Base-by-base conservation (phyloP, 2,329 filamentous ascomycete genomes). In the Amauroascus niger region DNA sequence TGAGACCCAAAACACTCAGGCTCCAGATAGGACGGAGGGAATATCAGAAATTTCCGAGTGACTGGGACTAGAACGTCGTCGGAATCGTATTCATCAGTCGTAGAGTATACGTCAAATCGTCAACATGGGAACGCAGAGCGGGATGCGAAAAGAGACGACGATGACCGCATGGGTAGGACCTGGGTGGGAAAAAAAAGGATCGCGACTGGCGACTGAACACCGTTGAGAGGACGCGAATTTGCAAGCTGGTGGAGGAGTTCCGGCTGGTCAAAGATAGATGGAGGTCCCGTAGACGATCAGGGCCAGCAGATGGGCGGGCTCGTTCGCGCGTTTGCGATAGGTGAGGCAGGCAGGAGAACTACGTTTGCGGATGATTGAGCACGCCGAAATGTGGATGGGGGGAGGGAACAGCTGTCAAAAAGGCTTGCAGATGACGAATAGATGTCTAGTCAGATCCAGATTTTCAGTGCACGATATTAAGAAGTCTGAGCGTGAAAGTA, bases 21-120 rank as follows among this genome's bases (percentile, higher is more conserved):
- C 3, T 43, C 48, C 35, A 32, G 48, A 33, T 30, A 8, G 40
- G 16, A 13, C 4, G 20, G n/a, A 43, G 53, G 33, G 44, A 30
- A 35, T 54, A 52, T 30, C 49, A 57, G 46, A 61, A 67, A 43
- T 63, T 62, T 70, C 67, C 18, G 26, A 33, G n/a, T n/a, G 26
- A 22, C 37, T 40, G 37, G 14, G 37, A 41, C 33, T 48, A 49
- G 49, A 44, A 43, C 49, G 44, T 26, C 32, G 53, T 46, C 44
- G 53, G 24, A 48, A 41, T 40, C 48, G 55, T 55, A 54, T 47
- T 57, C 55, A 55, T 57, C 44, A 57, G 49, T 54, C 55, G 53
- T 57, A 49, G 47, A 26, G n/a, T 48, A 56, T 40, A 39, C 47
- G 50, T 53, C 41, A 50, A 45, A 41, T 56, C 50, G 52, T 45